Conservation (phyloP, 1,284 basidiomycete species). For the Vanrija sp. region DNA sequence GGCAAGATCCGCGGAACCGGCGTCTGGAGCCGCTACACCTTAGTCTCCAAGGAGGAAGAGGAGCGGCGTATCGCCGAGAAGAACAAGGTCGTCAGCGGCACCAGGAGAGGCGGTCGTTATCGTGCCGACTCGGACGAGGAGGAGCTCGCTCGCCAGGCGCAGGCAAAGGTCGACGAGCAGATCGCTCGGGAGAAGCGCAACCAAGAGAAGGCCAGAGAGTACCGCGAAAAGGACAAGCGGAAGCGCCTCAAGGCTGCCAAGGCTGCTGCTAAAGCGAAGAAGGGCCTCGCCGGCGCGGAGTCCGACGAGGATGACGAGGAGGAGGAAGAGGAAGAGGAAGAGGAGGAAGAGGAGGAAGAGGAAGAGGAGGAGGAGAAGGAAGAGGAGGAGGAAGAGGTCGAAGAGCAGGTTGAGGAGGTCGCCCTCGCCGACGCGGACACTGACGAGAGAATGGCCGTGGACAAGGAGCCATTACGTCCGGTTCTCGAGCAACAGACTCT, state of each 20-base stretch:
- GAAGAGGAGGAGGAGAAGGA: slow-evolving; percentile 8
- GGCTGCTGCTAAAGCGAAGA: not conserved
- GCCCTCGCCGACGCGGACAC: not conserved
- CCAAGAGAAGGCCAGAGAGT: not conserved
- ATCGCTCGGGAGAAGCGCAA: not conserved
- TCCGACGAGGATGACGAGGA: slow-evolving; percentile 10
- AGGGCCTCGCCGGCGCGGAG: not conserved
- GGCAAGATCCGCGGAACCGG: slow-evolving; percentile 35
- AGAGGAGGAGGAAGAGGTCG: not conserved
- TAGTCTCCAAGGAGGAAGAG: slow-evolving; percentile 29
- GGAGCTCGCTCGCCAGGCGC: slow-evolving; percentile 12
- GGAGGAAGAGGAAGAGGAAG: slow-evolving; percentile 7
- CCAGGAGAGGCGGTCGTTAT: slow-evolving; percentile 31
- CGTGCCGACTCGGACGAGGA: slow-evolving; percentile 17
- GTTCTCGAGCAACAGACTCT: not conserved
- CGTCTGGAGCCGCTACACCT: slow-evolving; percentile 36
- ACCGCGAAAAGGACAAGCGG: not conserved
- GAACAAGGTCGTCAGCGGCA: slow-evolving; percentile 30
- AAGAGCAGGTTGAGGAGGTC: not conserved
- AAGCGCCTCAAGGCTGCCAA: not conserved
- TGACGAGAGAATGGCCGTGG: not conserved
- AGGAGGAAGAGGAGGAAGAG: not conserved
- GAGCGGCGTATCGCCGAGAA: slow-evolving; percentile 21
- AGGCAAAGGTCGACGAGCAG: slow-evolving; percentile 4
- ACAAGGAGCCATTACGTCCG: not conserved